Conservation (phyloP, 2,329 filamentous ascomycete genomes). For the Bretziella fagacearum region DNA sequence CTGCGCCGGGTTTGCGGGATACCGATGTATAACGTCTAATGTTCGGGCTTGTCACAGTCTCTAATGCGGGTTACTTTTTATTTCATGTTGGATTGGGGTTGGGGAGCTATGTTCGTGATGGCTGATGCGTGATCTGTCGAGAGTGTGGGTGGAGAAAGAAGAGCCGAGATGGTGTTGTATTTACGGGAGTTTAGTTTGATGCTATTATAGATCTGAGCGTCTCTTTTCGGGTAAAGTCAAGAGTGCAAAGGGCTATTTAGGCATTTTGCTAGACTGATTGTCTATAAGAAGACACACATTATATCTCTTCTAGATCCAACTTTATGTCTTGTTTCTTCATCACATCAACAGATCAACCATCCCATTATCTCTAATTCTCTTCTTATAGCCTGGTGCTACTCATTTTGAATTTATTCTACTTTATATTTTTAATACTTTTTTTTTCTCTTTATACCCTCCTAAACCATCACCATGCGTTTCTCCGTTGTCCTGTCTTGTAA, state of each 20-base stretch:
- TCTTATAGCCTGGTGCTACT: conserved; percentile 3
- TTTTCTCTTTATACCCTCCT: conserved; percentile 4
- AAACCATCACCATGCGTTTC: conserved; percentile 19
- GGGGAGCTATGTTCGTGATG: neutral
- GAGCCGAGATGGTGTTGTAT: neutral
- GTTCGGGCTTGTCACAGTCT: too few species aligned
- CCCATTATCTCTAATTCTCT: conserved; percentile 3
- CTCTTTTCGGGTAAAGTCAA: neutral
- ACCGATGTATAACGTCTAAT: too few species aligned
- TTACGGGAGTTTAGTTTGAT: neutral
- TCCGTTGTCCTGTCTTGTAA: conserved; percentile 18
- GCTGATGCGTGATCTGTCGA: neutral
- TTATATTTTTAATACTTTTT: conserved; percentile 10
- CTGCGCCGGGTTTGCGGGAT: neutral
- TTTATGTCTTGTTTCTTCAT: neutral
- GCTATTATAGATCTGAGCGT: neutral
- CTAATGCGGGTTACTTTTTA: too few species aligned
- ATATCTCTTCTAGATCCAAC: neutral
- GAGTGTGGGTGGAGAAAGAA: neutral
- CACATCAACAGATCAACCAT: neutral
- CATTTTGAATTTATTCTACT: conserved; percentile 5
- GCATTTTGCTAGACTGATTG: neutral
- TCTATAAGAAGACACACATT: neutral
- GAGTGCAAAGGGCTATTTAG: neutral
- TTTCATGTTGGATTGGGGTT: neutral